A percentile compares a stretch with the other conserved stretches of the same genome.
Evolutionary conservation across 768 basidiomycete genomes (phyloP).

Genomic region (Calocybe gangraenosa): DNA sequence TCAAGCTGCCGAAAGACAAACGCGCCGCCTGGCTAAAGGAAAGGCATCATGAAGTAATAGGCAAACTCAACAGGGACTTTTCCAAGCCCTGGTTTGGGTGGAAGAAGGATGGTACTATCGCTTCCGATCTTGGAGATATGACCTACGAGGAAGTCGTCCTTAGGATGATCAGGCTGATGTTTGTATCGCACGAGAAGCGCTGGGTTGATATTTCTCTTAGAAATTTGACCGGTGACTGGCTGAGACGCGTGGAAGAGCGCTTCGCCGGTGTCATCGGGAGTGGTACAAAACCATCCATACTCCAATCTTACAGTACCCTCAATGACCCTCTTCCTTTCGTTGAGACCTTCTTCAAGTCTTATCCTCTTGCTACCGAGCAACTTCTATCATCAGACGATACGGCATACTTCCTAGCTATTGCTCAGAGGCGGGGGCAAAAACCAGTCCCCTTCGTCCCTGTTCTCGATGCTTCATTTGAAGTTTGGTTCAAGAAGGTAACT

Average conservation of each 20-base stretch:
- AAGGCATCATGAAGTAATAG: conserved; percentile 85
- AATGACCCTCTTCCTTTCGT: conserved; percentile 81
- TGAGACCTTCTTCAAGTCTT: conserved; percentile 77
- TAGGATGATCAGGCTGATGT: conserved; percentile 93
- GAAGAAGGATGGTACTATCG: conserved; percentile 88
- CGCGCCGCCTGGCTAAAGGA: conserved; percentile 82
- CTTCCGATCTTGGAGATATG: conserved; percentile 90
- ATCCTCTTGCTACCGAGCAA: conserved; percentile 78
- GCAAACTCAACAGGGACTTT: conserved; percentile 91
- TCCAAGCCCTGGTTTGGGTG: conserved; percentile 96
- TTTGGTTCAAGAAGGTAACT: conserved; percentile 98
- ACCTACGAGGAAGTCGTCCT: conserved; percentile 96
- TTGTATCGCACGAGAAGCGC: conserved; percentile 82
- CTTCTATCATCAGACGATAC: conserved; percentile 91
- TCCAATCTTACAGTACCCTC: conserved; percentile 80
- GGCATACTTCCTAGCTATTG: conserved; percentile 93
- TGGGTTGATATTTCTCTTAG: conserved; percentile 93
- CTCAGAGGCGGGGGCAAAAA: conserved; percentile 96
- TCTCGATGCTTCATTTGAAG: conserved; percentile 88
- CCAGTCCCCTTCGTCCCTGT: conserved; percentile 98
- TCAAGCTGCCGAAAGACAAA: conserved; percentile 95
- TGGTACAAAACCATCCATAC: conserved; percentile 73
- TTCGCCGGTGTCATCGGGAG: conserved; percentile 85
- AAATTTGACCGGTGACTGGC: conserved; percentile 95
- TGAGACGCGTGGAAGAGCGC: conserved; percentile 91